Percentiles rank a stretch among this genome's conserved stretches.
Evolutionary conservation across 257 asterid species (phyloP).

Genomic region (Striga asiatica): DNA sequence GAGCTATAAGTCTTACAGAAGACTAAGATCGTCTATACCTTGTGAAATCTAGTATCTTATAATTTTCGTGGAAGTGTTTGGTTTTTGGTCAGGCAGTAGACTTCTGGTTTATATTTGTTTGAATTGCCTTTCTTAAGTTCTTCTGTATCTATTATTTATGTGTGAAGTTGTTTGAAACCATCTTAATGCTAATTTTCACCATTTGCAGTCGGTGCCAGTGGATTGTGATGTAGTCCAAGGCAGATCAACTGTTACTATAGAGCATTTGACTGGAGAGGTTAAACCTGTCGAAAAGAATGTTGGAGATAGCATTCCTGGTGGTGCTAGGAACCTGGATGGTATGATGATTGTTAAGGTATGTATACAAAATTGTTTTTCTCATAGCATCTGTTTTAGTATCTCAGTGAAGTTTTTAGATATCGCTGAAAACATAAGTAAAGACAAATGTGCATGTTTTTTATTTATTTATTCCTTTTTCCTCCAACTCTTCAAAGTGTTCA

Average conservation of each 20-base stretch:
- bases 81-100: conserved; percentile 6
- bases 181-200: conserved; percentile 18
- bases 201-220: conserved; percentile 91
- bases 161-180: conserved; percentile 13
- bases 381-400: neutral
- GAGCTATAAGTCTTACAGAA: neutral
- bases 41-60: neutral
- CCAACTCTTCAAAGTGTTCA: neutral
- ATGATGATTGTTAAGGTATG: conserved; percentile 92
- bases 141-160: conserved; percentile 7
- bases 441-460: neutral
- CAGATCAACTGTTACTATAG: conserved; percentile 85
- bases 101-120: neutral
- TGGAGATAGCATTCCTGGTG: conserved; percentile 97
- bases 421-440: neutral
- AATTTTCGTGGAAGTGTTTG: neutral
- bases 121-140: conserved; percentile 3
- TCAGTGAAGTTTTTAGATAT: neutral
- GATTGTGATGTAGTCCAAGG: conserved; percentile 90
- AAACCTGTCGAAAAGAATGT: conserved; percentile 64
- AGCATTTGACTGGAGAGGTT: conserved; percentile 95
- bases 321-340: conserved; percentile 94
- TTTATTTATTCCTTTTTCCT: neutral
- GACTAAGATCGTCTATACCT: neutral
- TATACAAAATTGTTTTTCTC: neutral